A percentile compares a stretch with the other conserved stretches of the same genome.
phyloP scores from a whole-genome alignment of 768 basidiomycete species.

The Galerina sulciceps region DNA sequence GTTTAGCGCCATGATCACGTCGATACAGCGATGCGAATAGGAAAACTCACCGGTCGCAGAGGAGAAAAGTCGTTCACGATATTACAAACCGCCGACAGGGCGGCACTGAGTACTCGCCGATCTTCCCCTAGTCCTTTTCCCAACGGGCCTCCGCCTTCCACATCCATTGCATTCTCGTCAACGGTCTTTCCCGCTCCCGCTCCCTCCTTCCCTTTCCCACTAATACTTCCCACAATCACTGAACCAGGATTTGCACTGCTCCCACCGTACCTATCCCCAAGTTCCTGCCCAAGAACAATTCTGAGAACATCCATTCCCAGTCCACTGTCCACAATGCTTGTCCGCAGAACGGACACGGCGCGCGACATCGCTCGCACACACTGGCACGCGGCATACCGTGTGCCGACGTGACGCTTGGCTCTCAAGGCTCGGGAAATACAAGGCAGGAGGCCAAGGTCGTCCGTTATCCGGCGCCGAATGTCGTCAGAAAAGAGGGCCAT shows the following conservation, averaged over 20 bases:
- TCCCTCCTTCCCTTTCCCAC: constrained; percentile 17
- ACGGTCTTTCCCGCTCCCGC: constrained; percentile 38
- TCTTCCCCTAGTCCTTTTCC: constrained; percentile 53
- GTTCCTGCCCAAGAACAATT: constrained; percentile 37
- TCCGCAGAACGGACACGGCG: constrained; percentile 78
- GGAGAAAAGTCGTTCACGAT: constrained; percentile 88
- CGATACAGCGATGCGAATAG: constrained; percentile 5
- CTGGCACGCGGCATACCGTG: constrained; percentile 88
- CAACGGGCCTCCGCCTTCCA: background rate
- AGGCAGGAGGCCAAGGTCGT: constrained; percentile 52
- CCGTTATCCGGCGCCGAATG: constrained; percentile 70
- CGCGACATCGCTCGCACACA: constrained; percentile 81
- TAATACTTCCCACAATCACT: constrained; percentile 2
- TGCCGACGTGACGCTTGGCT: constrained; percentile 65
- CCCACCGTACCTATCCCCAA: constrained; percentile 21
- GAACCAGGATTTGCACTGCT: constrained; percentile 7
- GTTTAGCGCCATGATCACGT: no score
- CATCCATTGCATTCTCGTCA: constrained; percentile 23
- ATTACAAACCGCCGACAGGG: constrained; percentile 81
- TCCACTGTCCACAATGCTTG: constrained; percentile 83
- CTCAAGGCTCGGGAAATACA: constrained; percentile 25
- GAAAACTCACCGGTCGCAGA: constrained; percentile 60
- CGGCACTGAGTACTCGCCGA: constrained; percentile 69
- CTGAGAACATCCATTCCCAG: constrained; percentile 74
- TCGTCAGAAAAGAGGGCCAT: constrained; percentile 76